Evolutionary conservation across 1,284 basidiomycete species (phyloP), one percentile per base, ranked within the genome.

Genomic region (Gymnopus androsaceus): DNA sequence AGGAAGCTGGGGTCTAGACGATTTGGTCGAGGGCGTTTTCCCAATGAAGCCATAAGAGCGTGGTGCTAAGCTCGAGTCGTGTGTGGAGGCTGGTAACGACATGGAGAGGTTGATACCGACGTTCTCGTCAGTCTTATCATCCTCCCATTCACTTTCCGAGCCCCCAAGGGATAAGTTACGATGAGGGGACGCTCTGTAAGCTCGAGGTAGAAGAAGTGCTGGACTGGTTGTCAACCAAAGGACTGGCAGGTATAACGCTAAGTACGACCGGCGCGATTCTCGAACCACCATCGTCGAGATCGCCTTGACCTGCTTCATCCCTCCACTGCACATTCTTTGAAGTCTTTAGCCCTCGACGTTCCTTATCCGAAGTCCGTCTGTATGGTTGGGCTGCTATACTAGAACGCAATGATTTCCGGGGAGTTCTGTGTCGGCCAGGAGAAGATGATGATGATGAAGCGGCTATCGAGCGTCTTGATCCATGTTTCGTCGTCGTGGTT

Each of bases 61-160:
- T 11, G 67, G 64, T 12, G 71, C 63, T 31, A 28, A 46, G 15
- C 69, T 67, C 27, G 60, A 65, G 54, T 68, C 69, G 52, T 59
- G 67, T 40, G 66, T 67, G 17, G 75, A 71, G 19, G 67, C 66
- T 50, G 65, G 70, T 47, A 70, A 66, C 14, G 78, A 71, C 30
- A 70, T 63, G 36, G 76, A 72, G 49, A 74, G 65, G 66, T 75
- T 81, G 57, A 81, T 59, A 59, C 75, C 82, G 61, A 86, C 66
- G 64, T 85, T 88, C 46, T 90, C 88, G 14, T 92, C 88, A 1
- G 87, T 88, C 71, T 81, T 85, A 65, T 92, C 90, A 63, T 92
- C 91, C 69, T 93, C 91, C 91, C 91, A 94, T 57, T 93, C 92
- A 66, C 86, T 90, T 64, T 93, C 90, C 3, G 88, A 89, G 6